phyloP scores from a whole-genome alignment of 2,329 filamentous ascomycete species.

The Penicillium sp. region DNA sequence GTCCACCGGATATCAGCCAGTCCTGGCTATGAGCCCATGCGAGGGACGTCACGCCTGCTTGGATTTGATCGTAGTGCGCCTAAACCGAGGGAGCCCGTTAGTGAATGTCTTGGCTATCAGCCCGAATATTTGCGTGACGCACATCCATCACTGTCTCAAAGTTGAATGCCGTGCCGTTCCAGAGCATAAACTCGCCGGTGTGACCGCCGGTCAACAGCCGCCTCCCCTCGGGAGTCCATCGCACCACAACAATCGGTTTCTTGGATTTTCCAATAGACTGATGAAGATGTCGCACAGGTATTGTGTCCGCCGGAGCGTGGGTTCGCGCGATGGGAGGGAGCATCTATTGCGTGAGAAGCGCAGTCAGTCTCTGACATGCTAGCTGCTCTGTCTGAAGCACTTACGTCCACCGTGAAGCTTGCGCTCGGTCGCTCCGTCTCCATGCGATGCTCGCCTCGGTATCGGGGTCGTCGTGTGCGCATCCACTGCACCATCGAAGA shows the following conservation, averaged over 20 bases:
- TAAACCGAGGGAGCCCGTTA: conserved; percentile 22
- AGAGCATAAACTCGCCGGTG: conserved; percentile 95
- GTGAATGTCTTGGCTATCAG: not conserved
- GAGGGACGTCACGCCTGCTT: conserved; percentile 45
- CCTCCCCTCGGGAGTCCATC: conserved; percentile 95
- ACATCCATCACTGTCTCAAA: conserved; percentile 98
- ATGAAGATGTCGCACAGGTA: conserved; percentile 92
- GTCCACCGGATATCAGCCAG: conserved; percentile 93
- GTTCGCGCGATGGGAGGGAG: conserved; percentile 75
- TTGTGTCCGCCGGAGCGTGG: conserved; percentile 74
- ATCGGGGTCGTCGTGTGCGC: conserved; percentile 73
- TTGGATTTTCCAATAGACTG: conserved; percentile 99
- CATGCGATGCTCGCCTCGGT: conserved; percentile 66
- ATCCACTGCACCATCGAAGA: conserved; percentile 90
- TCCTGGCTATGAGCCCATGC: conserved; percentile 91
- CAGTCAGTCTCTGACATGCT: conserved; percentile 12
- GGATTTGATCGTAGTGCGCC: conserved; percentile 68
- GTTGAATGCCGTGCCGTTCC: conserved; percentile 99
- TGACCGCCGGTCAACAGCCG: conserved; percentile 88
- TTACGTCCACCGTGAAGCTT: conserved; percentile 85
- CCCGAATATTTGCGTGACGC: conserved; percentile 23
- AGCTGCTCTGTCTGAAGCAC: conserved; percentile 32
- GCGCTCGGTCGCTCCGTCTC: conserved; percentile 80
- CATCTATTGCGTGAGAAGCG: conserved; percentile 58
- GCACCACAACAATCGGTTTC: conserved; percentile 92